These are phyloP conservation scores for Suhomyces yuchorum DNA, from an alignment of 1,139 yeast genomes.

Conservation along the genomic window DNA sequence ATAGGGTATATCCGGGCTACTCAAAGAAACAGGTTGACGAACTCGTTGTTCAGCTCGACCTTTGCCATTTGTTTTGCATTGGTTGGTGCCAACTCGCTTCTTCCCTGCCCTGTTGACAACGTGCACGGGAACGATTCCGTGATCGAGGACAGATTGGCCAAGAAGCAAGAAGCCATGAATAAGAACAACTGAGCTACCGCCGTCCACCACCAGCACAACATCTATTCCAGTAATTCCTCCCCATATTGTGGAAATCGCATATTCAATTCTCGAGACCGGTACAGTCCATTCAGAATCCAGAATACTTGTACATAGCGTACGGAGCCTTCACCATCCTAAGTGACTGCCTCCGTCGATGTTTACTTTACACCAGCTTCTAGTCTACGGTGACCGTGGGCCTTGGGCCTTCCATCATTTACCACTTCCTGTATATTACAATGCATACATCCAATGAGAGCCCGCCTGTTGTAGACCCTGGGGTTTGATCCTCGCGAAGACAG, in stretches of 20 bases:
- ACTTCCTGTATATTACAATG: constrained; percentile 8
- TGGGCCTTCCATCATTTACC: neutral
- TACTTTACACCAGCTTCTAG: neutral
- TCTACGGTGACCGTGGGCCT: neutral
- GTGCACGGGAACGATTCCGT: constrained; percentile 48
- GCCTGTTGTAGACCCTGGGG: constrained; percentile 2
- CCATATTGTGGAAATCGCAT: neutral
- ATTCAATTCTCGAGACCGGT: constrained; percentile 1
- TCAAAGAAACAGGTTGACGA: constrained; percentile 57
- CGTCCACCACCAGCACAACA: neutral
- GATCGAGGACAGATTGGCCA: constrained; percentile 30
- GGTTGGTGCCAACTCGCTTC: constrained; percentile 66
- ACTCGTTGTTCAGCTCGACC: constrained; percentile 73
- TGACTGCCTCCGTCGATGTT: neutral
- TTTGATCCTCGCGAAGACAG: no score
- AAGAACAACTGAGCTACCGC: neutral
- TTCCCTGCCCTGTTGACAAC: constrained; percentile 75
- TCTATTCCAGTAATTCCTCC: neutral
- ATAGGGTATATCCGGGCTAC: constrained; percentile 50
- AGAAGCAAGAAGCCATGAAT: constrained; percentile 13
- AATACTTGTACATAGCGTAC: neutral
- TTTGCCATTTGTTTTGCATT: constrained; percentile 69
- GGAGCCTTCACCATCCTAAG: neutral
- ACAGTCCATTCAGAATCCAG: neutral
- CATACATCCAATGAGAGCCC: constrained; percentile 7